Percentiles rank a stretch among this genome's conserved stretches.
phyloP scores from a whole-genome alignment of 257 asterid species.

The Przewalskia tangutica region DNA sequence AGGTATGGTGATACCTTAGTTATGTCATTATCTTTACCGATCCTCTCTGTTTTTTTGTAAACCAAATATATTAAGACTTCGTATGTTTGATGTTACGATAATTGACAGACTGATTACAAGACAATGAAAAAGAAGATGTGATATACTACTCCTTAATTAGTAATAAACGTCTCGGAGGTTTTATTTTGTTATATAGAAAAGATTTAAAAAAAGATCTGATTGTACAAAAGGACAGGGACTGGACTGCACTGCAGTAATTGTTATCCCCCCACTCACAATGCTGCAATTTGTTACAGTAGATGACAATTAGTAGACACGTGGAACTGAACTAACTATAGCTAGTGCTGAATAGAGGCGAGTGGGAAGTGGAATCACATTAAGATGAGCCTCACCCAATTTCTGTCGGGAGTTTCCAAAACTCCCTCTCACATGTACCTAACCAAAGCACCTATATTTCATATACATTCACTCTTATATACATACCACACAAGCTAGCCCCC shows the following conservation, averaged over 20 bases:
- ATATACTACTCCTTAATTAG: too few relatives aligned
- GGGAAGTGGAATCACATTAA: not conserved
- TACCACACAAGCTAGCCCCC: too few relatives aligned
- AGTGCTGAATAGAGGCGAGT: not conserved
- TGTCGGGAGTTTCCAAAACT: too few relatives aligned
- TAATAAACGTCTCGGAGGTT: too few relatives aligned
- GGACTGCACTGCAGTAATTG: not conserved
- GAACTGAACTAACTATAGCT: too few relatives aligned
- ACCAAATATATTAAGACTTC: too few relatives aligned
- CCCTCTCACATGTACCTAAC: not conserved
- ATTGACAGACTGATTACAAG: not conserved
- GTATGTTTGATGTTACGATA: not conserved
- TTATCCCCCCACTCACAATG: too few relatives aligned
- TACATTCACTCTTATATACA: too few relatives aligned
- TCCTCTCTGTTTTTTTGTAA: too few relatives aligned
- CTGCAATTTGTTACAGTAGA: not conserved
- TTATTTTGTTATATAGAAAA: too few relatives aligned
- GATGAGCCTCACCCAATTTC: too few relatives aligned
- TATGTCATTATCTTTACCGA: not conserved
- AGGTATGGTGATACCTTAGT: not conserved
- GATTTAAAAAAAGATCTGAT: not conserved
- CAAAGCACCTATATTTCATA: not conserved
- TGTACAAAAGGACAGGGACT: not conserved
- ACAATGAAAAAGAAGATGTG: not conserved
- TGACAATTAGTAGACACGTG: not conserved